Percentiles rank a stretch among this genome's conserved stretches.
Conservation (phyloP, 192 early-diverging fungal species). For the Phycomyces blakesleeanus region DNA sequence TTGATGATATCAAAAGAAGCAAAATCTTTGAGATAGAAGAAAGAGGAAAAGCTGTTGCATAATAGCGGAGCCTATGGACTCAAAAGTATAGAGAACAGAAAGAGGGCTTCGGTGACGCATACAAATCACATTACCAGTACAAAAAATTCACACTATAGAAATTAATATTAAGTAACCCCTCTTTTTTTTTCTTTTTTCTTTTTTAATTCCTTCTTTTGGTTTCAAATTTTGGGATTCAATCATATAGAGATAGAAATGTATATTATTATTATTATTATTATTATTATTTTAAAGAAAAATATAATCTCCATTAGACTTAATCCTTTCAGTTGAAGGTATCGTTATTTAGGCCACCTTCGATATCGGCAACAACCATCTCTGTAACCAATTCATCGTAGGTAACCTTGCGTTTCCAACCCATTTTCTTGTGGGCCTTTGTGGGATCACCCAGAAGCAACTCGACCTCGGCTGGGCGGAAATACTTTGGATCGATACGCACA, state of each 20-base stretch:
- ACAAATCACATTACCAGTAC: too few species aligned
- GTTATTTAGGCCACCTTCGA: slow-evolving; percentile 35
- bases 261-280: too few species aligned
- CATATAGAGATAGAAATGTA: too few species aligned
- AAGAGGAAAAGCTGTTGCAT: not conserved
- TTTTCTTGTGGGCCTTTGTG: slow-evolving; percentile 58
- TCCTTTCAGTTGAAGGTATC: slow-evolving; percentile 6
- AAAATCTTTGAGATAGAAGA: not conserved
- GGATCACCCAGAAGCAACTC: slow-evolving; percentile 72
- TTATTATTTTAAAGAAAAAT: too few species aligned
- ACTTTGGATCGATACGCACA: slow-evolving; percentile 63
- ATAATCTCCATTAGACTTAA: too few species aligned
- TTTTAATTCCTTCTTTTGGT: too few species aligned
- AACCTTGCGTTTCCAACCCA: slow-evolving; percentile 69
- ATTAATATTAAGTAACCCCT: too few species aligned
- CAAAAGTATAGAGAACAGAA: not conserved
- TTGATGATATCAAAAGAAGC: too few species aligned
- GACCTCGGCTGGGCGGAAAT: slow-evolving; percentile 81
- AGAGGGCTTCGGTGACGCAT: too few species aligned
- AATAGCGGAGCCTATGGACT: not conserved
- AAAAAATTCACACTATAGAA: too few species aligned
- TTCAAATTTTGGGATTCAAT: too few species aligned
- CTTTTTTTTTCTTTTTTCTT: too few species aligned
- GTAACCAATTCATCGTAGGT: slow-evolving; percentile 63
- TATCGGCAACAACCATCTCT: slow-evolving; percentile 65